These are phyloP conservation scores for Solanum ossicruentum DNA, from an alignment of 257 asterid genomes.

Conservation along the genomic window DNA sequence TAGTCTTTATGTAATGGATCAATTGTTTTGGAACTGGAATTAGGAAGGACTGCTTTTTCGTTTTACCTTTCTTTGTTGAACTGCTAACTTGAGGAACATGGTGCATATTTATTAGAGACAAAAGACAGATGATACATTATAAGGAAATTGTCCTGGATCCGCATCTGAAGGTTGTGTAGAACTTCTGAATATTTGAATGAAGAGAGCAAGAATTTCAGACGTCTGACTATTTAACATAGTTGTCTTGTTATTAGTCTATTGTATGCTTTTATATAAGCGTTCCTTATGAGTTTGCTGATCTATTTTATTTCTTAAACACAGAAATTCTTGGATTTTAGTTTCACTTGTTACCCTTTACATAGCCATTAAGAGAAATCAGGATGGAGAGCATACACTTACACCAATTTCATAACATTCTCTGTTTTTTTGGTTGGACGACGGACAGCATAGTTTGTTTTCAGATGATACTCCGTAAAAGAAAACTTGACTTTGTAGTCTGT, in stretches of 20 bases:
- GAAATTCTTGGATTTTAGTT: background rate
- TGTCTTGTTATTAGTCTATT: background rate
- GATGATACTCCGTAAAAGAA: background rate
- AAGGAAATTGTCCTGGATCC: background rate
- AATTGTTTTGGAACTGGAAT: background rate
- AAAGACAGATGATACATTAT: background rate
- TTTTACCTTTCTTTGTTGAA: background rate
- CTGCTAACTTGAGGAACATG: background rate
- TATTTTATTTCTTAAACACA: background rate
- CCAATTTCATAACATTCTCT: background rate
- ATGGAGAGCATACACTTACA: background rate
- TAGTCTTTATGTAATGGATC: background rate
- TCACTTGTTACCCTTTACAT: background rate
- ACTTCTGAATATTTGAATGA: background rate
- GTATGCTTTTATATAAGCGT: background rate
- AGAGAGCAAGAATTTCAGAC: background rate
- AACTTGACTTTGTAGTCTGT: slow-evolving; percentile 1
- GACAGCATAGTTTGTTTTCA: background rate
- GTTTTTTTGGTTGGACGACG: background rate
- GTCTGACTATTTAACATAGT: background rate
- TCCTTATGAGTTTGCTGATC: background rate
- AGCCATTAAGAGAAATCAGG: background rate
- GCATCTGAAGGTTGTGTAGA: background rate
- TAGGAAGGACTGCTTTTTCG: too few relatives aligned
- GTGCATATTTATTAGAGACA: background rate